Evolutionary conservation across 805 yeast species (phyloP), one percentile per base, ranked within the genome.

Genomic region (Torulaspora gathmanii): DNA sequence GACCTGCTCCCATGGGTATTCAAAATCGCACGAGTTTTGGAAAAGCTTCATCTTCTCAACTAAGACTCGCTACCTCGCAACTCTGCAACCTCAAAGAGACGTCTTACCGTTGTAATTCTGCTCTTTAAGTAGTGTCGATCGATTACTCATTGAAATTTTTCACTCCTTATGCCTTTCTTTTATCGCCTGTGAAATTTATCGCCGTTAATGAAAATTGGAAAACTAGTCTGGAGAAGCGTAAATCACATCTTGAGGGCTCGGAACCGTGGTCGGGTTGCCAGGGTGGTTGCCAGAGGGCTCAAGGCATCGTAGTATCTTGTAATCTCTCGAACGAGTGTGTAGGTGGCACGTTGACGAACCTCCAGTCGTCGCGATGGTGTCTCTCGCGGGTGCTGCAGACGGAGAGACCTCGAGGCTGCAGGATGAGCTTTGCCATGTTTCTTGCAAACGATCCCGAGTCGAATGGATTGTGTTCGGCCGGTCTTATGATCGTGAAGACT

Each of bases 1-100:
- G 20, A 91, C 95, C 56, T 85, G 88, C 20, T 85, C 95, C 97
- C 98, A 91, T 0, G 95, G 79, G 60, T 93, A 90, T 44, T 79
- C 70, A 64, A 88, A 91, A 33, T 68, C 71, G 63, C 85, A 91
- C 15, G 73, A 66, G 31, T 85, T 76, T 33, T 78, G 79, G 62
- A 88, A 90, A 37, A 91, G 71, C 65, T 83, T 87, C 99, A 91
- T 91, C 38, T 22, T 57, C 16, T 19, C 23, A 19, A 22, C 25
- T 4, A 22, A 7, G 2, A 22, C 25, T 22, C 25, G 25, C 25
- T 22, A 4, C 25, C 25, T 5, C 25, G 8, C 9, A 22, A 22
- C 2, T 2, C 8, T 2, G 9, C n/a, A 12, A 10, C 37, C 28
- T 25, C 16, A 12, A 22, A 22, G 10, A 22, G 25, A 3, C 8